Percentiles rank a stretch among this genome's conserved stretches.
phyloP scores from a whole-genome alignment of 441 rosid genomes.

The Gossypium lobatum region DNA sequence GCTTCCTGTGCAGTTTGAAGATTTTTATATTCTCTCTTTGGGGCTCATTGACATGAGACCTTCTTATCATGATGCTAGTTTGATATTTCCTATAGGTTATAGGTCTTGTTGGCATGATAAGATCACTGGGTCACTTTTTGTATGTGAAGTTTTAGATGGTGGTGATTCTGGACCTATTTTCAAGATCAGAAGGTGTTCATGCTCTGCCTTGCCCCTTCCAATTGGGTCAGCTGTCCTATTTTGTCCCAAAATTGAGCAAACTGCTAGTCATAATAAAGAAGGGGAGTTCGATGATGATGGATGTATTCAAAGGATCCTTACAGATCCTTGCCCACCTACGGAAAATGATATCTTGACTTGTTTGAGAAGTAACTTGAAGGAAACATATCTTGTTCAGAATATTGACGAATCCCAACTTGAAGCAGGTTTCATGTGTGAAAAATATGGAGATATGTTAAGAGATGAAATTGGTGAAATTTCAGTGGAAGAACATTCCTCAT shows the following conservation, averaged over 20 bases:
- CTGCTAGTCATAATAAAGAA: slow-evolving; percentile 30
- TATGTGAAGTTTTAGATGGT: slow-evolving; percentile 82
- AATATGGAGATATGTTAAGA: slow-evolving; percentile 25
- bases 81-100: slow-evolving; percentile 81
- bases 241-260: slow-evolving; percentile 31
- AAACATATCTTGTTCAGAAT: slow-evolving; percentile 23
- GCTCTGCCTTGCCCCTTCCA: slow-evolving; percentile 62
- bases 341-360: slow-evolving; percentile 64
- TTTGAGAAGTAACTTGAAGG: slow-evolving; percentile 32
- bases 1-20: slow-evolving; percentile 87
- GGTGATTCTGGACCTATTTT: slow-evolving; percentile 89
- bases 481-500: slow-evolving; percentile 65
- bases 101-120: slow-evolving; percentile 98
- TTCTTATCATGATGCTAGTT: slow-evolving; percentile 61
- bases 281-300: slow-evolving; percentile 39
- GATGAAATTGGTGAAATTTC: slow-evolving; percentile 74
- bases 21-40: slow-evolving; percentile 80
- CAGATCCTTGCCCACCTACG: slow-evolving; percentile 59
- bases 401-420: slow-evolving; percentile 25
- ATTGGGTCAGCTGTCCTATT: slow-evolving; percentile 55
- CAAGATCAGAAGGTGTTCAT: slow-evolving; percentile 74
- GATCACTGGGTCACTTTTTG: slow-evolving; percentile 79
- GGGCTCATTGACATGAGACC: slow-evolving; percentile 82
- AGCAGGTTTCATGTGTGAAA: slow-evolving; percentile 25
- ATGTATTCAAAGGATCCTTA: slow-evolving; percentile 54